Base-by-base conservation (phyloP, 352 stramenopile genomes). In the Pythium chondricola region DNA sequence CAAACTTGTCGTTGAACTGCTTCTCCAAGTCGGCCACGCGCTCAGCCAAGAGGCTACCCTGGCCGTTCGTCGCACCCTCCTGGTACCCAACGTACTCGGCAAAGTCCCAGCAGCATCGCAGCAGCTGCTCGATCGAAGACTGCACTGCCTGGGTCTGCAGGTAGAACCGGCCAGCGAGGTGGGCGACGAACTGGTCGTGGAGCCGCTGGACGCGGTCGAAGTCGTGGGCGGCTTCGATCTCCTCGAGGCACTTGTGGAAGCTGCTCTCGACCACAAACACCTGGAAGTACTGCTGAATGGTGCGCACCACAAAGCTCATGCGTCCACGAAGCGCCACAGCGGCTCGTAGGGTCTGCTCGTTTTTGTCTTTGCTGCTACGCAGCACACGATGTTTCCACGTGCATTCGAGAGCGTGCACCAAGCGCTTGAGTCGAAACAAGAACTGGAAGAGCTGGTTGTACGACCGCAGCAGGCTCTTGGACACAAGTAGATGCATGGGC, bases 391-490 rank as follows among this genome's bases (percentile, higher is more conserved):
- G 64, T 38, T 87, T 88, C 77, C 75, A 92, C 6, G 68, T 74
- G 32, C 67, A 46, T 30, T 89, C 77, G 2, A 92, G 61, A 25
- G 71, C 81, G 40, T 87, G 63, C 0, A 74, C 63, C 11, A 87
- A 61, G 20, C 81, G 81, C 44, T 92, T 92, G 35, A 92, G 51
- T 2, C 75, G 75, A 40, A 92, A 87, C 33, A 70, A 85, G 41
- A 92, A 86, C 58, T 87, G 77, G 52, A 89, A 92, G 25, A 92
- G 42, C 13, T 82, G 65, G n/a, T 55, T 58, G 43, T 92, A 92
- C 6, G 65, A 78, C 6, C 67, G 63, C 51, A 88, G 35, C 5
- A 82, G 35, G 7, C 83, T 65, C 13, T 58, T 58, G 7, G 75
- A 71, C 14, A 89, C 62, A 8, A 92, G 65, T 39, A 89, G 29